A percentile compares a stretch with the other conserved stretches of the same genome.
Conservation (phyloP, 345 rosid genomes). For the Sisymbrium altissimum region DNA sequence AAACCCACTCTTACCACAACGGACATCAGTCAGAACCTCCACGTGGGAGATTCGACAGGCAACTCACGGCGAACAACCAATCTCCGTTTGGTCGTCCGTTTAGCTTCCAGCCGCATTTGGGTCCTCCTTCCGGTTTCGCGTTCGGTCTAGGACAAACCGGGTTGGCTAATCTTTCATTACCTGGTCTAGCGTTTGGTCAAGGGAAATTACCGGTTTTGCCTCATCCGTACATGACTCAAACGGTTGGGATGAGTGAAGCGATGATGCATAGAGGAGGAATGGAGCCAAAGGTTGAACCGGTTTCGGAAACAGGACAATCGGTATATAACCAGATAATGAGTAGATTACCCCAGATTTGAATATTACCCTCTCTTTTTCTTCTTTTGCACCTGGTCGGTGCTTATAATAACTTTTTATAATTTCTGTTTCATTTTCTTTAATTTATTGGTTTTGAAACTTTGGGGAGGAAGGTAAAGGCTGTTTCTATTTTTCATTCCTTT, state of each 20-base stretch:
- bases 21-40: conserved; percentile 53
- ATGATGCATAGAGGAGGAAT: conserved; percentile 77
- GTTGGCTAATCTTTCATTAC: conserved; percentile 59
- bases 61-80: conserved; percentile 37
- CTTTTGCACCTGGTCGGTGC: conserved; percentile 2
- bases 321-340: conserved; percentile 77
- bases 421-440: conserved; percentile 13
- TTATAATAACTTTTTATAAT: neutral
- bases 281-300: conserved; percentile 72
- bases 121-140: conserved; percentile 56
- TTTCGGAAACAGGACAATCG: conserved; percentile 54
- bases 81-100: conserved; percentile 60
- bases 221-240: conserved; percentile 58
- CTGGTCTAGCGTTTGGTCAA: conserved; percentile 63
- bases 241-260: conserved; percentile 49
- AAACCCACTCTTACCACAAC: conserved; percentile 33
- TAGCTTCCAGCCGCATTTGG: conserved; percentile 57
- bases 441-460: conserved; percentile 23
- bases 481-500: neutral
- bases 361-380: neutral
- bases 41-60: conserved; percentile 60
- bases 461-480: conserved; percentile 23
- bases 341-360: conserved; percentile 59
- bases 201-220: conserved; percentile 56
- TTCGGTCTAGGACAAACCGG: conserved; percentile 66